These are phyloP conservation scores for Rhizopogon vulgaris DNA, from an alignment of 768 basidiomycete species.

Conservation along the genomic window DNA sequence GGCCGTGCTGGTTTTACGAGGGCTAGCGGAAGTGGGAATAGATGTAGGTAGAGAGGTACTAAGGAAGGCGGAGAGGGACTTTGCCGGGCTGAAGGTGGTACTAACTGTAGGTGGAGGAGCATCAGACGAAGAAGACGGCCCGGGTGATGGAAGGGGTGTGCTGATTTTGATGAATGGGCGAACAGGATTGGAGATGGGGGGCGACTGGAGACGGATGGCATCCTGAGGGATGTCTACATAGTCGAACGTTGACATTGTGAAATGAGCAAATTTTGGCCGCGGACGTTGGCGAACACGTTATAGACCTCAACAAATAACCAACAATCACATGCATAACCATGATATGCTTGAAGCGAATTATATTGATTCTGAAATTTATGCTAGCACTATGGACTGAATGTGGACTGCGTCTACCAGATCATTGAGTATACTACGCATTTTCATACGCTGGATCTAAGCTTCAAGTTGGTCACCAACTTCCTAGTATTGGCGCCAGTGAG, in stretches of 20 bases:
- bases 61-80: conserved; percentile 27
- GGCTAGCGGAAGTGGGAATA: conserved; percentile 8
- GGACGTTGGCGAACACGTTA: neutral
- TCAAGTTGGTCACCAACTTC: neutral
- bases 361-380: too few relatives aligned
- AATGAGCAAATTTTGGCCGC: neutral
- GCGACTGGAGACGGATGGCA: conserved; percentile 28
- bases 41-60: conserved; percentile 16
- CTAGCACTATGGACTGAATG: too few relatives aligned
- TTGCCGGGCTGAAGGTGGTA: conserved; percentile 20
- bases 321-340: neutral
- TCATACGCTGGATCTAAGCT: neutral
- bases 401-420: too few relatives aligned
- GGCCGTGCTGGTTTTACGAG: conserved; percentile 19
- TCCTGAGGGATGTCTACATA: conserved; percentile 37
- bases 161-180: conserved; percentile 35
- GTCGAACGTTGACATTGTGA: conserved; percentile 28
- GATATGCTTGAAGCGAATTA: too few relatives aligned
- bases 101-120: conserved; percentile 18
- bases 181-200: conserved; percentile 11
- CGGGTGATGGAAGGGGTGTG: conserved; percentile 34
- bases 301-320: neutral
- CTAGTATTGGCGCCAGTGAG: neutral
- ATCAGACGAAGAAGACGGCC: conserved; percentile 4
- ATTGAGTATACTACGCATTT: too few relatives aligned